Conservation (phyloP, 441 rosid genomes). For the Gossypium aridum region DNA sequence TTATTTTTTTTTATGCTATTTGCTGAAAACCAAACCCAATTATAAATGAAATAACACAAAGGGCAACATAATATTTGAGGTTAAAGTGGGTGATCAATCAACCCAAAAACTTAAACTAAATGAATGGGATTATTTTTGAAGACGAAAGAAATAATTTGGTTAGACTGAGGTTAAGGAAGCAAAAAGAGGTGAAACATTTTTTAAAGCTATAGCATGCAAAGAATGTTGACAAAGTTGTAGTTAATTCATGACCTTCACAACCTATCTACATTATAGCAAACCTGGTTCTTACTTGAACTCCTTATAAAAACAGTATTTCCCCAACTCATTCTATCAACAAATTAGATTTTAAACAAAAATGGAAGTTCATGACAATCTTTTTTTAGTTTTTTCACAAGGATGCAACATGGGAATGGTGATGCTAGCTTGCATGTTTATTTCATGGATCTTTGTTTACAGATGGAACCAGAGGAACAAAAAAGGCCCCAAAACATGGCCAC, state of each 20-base stretch:
- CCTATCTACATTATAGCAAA: constrained; percentile 22
- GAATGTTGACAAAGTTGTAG: constrained; percentile 17
- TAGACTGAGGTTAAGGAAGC: constrained; percentile 15
- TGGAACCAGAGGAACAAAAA: constrained; percentile 64
- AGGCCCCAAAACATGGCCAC: constrained; percentile 92
- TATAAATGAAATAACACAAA: too few relatives aligned
- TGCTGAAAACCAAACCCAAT: too few relatives aligned
- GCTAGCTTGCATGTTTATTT: constrained; percentile 33
- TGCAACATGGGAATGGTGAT: constrained; percentile 37
- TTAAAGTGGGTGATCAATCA: too few relatives aligned
- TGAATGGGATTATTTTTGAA: background rate
- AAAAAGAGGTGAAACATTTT: constrained; percentile 30
- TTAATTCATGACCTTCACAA: constrained; percentile 27
- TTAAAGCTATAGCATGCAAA: constrained; percentile 12
- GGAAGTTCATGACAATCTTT: constrained; percentile 20
- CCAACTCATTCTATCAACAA: background rate
- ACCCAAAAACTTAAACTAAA: too few relatives aligned
- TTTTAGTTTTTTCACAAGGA: constrained; percentile 18
- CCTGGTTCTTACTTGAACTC: constrained; percentile 11
- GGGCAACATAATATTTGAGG: too few relatives aligned
- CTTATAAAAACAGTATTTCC: constrained; percentile 19
- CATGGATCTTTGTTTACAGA: constrained; percentile 64
- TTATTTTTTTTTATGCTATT: too few relatives aligned
- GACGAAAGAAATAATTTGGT: background rate
- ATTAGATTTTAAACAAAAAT: constrained; percentile 6